Base-by-base conservation (phyloP, 2,329 filamentous ascomycete species). In the Simplicillium sp. region DNA sequence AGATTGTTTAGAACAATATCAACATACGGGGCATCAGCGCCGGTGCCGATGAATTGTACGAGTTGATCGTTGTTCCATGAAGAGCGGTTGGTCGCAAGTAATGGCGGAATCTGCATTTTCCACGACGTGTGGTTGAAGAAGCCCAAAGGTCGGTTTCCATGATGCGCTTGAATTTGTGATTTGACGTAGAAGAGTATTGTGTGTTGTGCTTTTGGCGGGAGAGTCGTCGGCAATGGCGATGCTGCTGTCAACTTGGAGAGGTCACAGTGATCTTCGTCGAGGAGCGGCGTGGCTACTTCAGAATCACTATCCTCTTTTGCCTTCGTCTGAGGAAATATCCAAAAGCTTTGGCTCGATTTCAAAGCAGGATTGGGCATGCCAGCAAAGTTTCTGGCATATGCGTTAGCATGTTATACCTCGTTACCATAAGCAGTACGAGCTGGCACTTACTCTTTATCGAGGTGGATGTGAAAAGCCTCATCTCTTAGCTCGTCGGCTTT, bases 1-100 rank as follows among this genome's bases (percentile, higher is more conserved):
- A 58, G 47, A 28, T 58, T 60, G 46, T 57, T 59, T 14, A 60
- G 53, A 25, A 57, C 45, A 13, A 60, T 44, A 39, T 56, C 55
- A 7, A 58, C 47, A 7, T 47, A 38, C 2, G 16, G 39, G 9
- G 49, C 44, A 2, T 39, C 36, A 2, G 44, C 34, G 1, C 29
- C 2, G 12, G 39, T 46, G 7, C 34, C 36, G 8, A 54, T 40
- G n/a, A 49, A 48, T 1, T 47, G 46, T 11, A 54, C 37, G 3
- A 54, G 35, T 18, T 56, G 53, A 28, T 54, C 37, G 0, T 41
- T 34, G 29, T 55, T 46, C 53, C 53, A 55, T 2, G 38, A 37
- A 5, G 42, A 44, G 6, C 51, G 48, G 20, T 44, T 41, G 14
- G 46, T 39, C 1, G 51, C 45, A 3, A 54, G 38, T 1, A 54